Evolutionary conservation across 1,139 yeast species (phyloP).

Genomic region (Taiozyma onychis): DNA sequence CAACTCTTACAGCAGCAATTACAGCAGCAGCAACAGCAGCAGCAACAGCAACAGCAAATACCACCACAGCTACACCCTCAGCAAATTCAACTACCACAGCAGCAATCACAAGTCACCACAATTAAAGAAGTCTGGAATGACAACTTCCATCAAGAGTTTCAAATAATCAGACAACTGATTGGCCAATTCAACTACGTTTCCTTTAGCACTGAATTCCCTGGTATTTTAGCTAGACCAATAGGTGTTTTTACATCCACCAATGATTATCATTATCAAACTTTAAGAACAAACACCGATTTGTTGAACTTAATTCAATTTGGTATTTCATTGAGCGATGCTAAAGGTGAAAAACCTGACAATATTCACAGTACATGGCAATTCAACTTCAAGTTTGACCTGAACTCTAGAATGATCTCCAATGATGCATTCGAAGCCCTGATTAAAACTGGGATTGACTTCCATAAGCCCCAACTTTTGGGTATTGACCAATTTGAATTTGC

Average conservation of each 20-base stretch:
- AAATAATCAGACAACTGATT: constrained; percentile 61
- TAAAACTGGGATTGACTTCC: constrained; percentile 81
- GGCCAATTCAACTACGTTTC: constrained; percentile 69
- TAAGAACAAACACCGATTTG: constrained; percentile 86
- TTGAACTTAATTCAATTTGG: constrained; percentile 84
- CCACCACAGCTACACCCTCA: constrained; percentile 9
- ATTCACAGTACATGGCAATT: constrained; percentile 91
- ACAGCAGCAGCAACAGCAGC: constrained; percentile 7
- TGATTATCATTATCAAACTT: constrained; percentile 94
- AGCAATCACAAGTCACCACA: constrained; percentile 10
- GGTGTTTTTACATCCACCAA: constrained; percentile 90
- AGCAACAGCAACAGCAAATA: constrained; percentile 2
- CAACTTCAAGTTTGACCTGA: constrained; percentile 77
- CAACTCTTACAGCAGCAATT: constrained; percentile 8
- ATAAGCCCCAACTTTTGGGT: constrained; percentile 70
- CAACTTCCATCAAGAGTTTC: constrained; percentile 80
- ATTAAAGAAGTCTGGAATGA: constrained; percentile 73
- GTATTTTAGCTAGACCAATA: constrained; percentile 92
- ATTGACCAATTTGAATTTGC: constrained; percentile 79
- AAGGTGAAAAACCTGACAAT: constrained; percentile 68
- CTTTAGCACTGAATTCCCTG: constrained; percentile 90
- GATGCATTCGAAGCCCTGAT: constrained; percentile 73
- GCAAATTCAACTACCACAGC: constrained; percentile 11
- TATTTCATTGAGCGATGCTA: constrained; percentile 73
- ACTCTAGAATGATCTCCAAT: constrained; percentile 72